These are phyloP conservation scores for Dujonia santamariae DNA, from an alignment of 1,139 yeast genomes.

Conservation along the genomic window DNA sequence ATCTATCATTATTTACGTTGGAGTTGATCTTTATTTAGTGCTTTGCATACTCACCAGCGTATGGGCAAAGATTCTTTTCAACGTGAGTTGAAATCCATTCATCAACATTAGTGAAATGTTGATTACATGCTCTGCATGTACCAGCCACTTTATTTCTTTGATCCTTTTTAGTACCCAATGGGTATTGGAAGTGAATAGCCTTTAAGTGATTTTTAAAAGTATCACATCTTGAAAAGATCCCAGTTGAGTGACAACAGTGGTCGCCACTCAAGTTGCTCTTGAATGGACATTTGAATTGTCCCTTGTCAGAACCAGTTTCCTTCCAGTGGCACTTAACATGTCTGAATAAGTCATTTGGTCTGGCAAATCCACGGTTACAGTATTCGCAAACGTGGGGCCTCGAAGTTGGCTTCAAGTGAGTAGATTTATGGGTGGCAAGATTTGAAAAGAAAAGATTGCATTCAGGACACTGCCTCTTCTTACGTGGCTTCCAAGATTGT, in stretches of 20 bases:
- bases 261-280: conserved; percentile 27
- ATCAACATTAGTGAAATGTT: conserved; percentile 63
- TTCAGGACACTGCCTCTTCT: conserved; percentile 81
- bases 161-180: conserved; percentile 79
- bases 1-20: no score
- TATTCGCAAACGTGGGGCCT: conserved; percentile 77
- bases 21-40: no score
- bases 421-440: conserved; percentile 80
- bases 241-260: conserved; percentile 72
- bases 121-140: conserved; percentile 72
- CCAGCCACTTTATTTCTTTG: conserved; percentile 70
- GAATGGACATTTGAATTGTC: conserved; percentile 47
- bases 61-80: conserved; percentile 52
- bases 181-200: conserved; percentile 87
- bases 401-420: conserved; percentile 70
- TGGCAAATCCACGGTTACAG: conserved; percentile 81
- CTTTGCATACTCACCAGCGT: conserved; percentile 21
- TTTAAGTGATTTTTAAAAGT: conserved; percentile 88
- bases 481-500: conserved; percentile 48
- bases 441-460: conserved; percentile 76
- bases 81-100: conserved; percentile 77
- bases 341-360: conserved; percentile 81
- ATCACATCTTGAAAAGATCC: conserved; percentile 84
- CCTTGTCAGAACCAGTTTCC: conserved; percentile 52
- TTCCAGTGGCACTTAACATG: conserved; percentile 85